These are phyloP conservation scores for Epichloe aotearoae DNA, from an alignment of 2,329 filamentous ascomycete species.

Conservation along the genomic window DNA sequence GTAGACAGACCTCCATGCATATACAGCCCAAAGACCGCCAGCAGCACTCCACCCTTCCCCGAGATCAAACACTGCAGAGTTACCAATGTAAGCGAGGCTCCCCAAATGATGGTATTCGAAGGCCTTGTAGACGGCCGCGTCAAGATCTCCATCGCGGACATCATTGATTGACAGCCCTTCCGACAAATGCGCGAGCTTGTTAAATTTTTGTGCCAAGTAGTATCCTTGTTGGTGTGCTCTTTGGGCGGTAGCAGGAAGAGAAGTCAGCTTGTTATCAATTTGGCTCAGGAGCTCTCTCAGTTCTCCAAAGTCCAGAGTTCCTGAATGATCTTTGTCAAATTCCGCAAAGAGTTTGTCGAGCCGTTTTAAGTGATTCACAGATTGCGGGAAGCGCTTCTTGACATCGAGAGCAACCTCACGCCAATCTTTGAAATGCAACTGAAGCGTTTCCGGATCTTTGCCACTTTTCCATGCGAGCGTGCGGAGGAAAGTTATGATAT, in stretches of 20 bases:
- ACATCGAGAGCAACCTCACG: slow-evolving; percentile 70
- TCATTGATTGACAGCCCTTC: slow-evolving; percentile 69
- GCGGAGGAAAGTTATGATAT: slow-evolving; percentile 81
- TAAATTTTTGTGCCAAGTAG: slow-evolving; percentile 89
- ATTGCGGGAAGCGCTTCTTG: slow-evolving; percentile 81
- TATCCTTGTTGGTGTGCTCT: slow-evolving; percentile 90
- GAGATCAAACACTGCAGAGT: slow-evolving; percentile 89
- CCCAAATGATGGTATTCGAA: slow-evolving; percentile 92
- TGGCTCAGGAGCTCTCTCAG: slow-evolving; percentile 76
- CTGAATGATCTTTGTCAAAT: slow-evolving; percentile 87
- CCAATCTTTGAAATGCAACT: slow-evolving; percentile 83
- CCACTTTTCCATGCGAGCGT: slow-evolving; percentile 85
- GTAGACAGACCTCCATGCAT: slow-evolving; percentile 91
- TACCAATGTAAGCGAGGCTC: slow-evolving; percentile 87
- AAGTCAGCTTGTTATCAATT: slow-evolving; percentile 91
- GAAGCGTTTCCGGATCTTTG: slow-evolving; percentile 75
- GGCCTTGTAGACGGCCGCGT: slow-evolving; percentile 83
- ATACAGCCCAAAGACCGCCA: slow-evolving; percentile 84
- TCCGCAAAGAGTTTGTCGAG: slow-evolving; percentile 82
- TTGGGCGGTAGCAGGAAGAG: slow-evolving; percentile 87
- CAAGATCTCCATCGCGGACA: slow-evolving; percentile 76
- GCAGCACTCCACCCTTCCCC: slow-evolving; percentile 61
- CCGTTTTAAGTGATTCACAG: slow-evolving; percentile 71
- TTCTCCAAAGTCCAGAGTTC: slow-evolving; percentile 89
- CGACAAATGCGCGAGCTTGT: slow-evolving; percentile 68